Evolutionary conservation across 139 green algal genomes (phyloP).

Genomic region (Nannochloris sp.): DNA sequence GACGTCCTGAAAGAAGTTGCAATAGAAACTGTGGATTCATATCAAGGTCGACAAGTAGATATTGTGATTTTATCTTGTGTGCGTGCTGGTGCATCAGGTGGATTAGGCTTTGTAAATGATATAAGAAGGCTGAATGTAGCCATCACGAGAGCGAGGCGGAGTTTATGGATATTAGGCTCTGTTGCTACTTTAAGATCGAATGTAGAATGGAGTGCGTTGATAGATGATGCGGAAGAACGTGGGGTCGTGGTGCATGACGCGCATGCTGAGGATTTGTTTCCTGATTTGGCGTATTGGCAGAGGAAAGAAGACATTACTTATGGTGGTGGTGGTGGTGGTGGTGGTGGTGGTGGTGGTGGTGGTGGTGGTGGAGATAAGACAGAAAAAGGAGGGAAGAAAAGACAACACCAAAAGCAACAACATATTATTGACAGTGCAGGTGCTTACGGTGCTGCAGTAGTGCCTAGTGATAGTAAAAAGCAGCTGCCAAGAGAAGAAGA

Average conservation of each 20-base stretch:
- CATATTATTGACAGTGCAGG: not conserved
- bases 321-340: not conserved
- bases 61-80: conserved; percentile 90
- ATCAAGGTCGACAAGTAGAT: conserved; percentile 91
- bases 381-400: conserved; percentile 12
- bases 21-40: conserved; percentile 88
- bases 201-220: conserved; percentile 50
- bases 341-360: not conserved
- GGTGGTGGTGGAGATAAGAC: not conserved
- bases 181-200: conserved; percentile 40
- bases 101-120: conserved; percentile 50
- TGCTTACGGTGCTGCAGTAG: conserved; percentile 44
- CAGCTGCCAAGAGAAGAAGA: conserved; percentile 9
- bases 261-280: conserved; percentile 35
- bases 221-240: conserved; percentile 33
- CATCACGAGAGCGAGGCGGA: conserved; percentile 69
- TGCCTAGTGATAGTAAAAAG: conserved; percentile 19
- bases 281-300: conserved; percentile 21
- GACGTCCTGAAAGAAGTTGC: conserved; percentile 35
- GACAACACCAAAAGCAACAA: not conserved
- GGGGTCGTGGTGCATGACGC: conserved; percentile 51
- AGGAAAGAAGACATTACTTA: not conserved
- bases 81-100: conserved; percentile 26
- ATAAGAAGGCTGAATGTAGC: conserved; percentile 79
- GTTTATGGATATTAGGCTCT: conserved; percentile 74